phyloP scores from a whole-genome alignment of 2,329 filamentous ascomycete genomes.

The Microascus cirrosus region DNA sequence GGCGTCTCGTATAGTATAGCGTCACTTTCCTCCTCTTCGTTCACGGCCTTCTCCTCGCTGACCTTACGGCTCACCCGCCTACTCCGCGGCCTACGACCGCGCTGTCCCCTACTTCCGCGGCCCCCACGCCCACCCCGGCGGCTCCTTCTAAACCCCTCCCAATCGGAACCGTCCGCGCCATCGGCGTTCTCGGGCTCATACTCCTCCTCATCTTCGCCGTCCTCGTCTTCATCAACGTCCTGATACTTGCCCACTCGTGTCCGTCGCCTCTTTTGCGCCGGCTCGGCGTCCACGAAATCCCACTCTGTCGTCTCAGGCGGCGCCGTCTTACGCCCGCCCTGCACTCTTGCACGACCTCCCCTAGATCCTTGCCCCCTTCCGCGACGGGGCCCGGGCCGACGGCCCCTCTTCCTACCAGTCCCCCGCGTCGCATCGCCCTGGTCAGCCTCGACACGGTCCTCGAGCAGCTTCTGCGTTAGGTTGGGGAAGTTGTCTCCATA shows the following conservation, averaged over 20 bases:
- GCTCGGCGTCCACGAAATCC: neutral
- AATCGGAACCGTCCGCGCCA: neutral
- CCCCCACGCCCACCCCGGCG: neutral
- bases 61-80: neutral
- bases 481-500: constrained; percentile 63
- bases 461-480: constrained; percentile 32
- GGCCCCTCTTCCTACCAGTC: neutral
- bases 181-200: neutral
- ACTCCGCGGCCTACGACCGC: neutral
- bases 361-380: neutral
- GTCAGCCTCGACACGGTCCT: constrained; percentile 12
- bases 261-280: neutral
- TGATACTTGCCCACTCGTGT: neutral
- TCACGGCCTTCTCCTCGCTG: neutral
- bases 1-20: neutral
- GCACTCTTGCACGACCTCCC: neutral
- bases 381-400: neutral
- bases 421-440: neutral
- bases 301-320: neutral
- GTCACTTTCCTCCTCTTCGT: neutral
- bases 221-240: constrained; percentile 4
- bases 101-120: neutral
- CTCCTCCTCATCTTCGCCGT: neutral
- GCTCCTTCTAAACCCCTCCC: neutral
- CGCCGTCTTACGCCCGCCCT: neutral